Conservation (phyloP, 352 stramenopile genomes). For the Globisporangium barbulae region DNA sequence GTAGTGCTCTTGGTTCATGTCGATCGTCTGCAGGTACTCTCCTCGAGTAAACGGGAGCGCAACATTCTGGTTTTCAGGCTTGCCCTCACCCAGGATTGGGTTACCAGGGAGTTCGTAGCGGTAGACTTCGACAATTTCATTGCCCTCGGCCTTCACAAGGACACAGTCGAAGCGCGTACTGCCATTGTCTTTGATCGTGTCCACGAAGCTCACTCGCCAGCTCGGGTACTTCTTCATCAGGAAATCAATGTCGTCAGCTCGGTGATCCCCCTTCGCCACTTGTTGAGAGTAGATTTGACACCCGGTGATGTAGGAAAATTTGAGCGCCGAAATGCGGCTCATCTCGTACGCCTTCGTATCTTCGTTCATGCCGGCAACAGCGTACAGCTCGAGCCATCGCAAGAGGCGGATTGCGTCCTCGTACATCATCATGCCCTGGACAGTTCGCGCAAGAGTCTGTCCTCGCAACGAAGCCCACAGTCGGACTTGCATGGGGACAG, state of each 20-base stretch:
- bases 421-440: conserved; percentile 90
- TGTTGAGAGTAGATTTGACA: conserved; percentile 89
- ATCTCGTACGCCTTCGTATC: conserved; percentile 76
- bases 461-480: conserved; percentile 83
- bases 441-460: conserved; percentile 83
- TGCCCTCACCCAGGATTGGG: conserved; percentile 84
- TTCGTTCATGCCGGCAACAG: conserved; percentile 52
- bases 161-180: conserved; percentile 64
- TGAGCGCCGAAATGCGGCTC: conserved; percentile 80
- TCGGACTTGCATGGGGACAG: conserved; percentile 68
- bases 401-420: conserved; percentile 84
- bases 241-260: conserved; percentile 87
- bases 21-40: conserved; percentile 87
- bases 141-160: conserved; percentile 71
- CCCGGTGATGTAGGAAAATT: conserved; percentile 88
- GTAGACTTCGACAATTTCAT: conserved; percentile 87
- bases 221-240: conserved; percentile 88
- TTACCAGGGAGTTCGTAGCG: conserved; percentile 87
- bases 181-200: conserved; percentile 50
- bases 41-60: conserved; percentile 82
- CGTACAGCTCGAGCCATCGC: conserved; percentile 81
- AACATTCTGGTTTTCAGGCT: conserved; percentile 89
- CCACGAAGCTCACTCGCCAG: conserved; percentile 87
- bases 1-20: conserved; percentile 92
- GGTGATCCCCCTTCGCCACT: conserved; percentile 64